phyloP scores from a whole-genome alignment of 305 asterid genomes.

The Rubia peregrina region DNA sequence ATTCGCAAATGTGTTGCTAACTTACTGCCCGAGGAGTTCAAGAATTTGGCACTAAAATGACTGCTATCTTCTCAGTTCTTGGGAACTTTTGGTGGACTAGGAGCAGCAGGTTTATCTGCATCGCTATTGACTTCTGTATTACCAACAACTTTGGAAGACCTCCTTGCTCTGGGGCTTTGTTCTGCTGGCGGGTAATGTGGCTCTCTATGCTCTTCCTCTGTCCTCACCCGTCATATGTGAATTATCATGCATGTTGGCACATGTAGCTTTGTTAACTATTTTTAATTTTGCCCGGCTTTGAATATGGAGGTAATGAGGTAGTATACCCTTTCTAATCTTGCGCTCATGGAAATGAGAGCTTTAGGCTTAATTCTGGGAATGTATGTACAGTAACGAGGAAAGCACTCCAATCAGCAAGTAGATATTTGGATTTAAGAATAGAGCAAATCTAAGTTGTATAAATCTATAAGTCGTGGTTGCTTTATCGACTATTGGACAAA shows the following conservation, averaged over 20 bases:
- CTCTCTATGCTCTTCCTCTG: conserved; percentile 9
- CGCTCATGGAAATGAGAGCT: not conserved
- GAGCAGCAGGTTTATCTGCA: conserved; percentile 91
- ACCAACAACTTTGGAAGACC: conserved; percentile 82
- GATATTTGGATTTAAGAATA: not conserved
- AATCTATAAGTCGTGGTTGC: not conserved
- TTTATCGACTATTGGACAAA: not conserved
- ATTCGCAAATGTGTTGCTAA: not conserved
- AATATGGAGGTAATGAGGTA: not conserved
- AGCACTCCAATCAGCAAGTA: not conserved
- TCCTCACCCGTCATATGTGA: not conserved
- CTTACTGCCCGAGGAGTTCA: not conserved
- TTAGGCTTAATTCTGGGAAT: not conserved
- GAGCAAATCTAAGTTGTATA: not conserved
- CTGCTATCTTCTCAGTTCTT: conserved; percentile 51
- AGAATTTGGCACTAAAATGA: conserved; percentile 11
- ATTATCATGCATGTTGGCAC: not conserved
- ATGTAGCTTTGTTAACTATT: not conserved
- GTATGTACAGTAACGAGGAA: not conserved
- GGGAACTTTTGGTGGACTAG: conserved; percentile 84
- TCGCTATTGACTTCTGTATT: conserved; percentile 85
- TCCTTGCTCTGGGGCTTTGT: conserved; percentile 90
- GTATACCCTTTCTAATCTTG: not conserved
- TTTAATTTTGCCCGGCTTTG: not conserved
- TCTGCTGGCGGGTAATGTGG: conserved; percentile 82